These are phyloP conservation scores for Paraconiothyrium sp. DNA, from an alignment of 2,329 filamentous ascomycete species.

Conservation along the genomic window DNA sequence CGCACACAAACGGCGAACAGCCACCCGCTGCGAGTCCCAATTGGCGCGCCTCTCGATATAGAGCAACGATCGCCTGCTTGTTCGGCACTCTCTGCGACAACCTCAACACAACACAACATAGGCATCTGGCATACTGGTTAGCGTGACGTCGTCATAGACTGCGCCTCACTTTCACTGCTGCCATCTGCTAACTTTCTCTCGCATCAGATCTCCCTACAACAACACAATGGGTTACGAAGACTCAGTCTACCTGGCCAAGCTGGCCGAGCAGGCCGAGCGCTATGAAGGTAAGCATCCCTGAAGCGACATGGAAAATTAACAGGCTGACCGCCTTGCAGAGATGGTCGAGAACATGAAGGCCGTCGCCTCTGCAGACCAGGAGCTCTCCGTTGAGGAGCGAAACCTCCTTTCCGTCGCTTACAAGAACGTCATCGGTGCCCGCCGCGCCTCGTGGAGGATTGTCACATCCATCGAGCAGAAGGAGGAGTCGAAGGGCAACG, in stretches of 20 bases:
- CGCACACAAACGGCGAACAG: constrained; percentile 29
- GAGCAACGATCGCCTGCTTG: constrained; percentile 10
- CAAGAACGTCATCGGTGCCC: constrained; percentile 98
- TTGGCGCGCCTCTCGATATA: constrained; percentile 8
- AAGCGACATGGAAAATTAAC: constrained; percentile 14
- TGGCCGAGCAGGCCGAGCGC: constrained; percentile 99
- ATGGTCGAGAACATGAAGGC: constrained; percentile 99
- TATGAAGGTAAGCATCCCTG: constrained; percentile 80
- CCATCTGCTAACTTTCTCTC: constrained; percentile 35
- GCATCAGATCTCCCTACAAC: constrained; percentile 34
- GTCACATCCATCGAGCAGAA: constrained; percentile 99
- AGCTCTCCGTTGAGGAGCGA: constrained; percentile 85
- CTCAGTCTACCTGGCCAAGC: constrained; percentile 99
- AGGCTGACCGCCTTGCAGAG: constrained; percentile 66
- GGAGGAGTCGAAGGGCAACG: constrained; percentile 99
- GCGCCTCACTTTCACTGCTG: constrained; percentile 24
- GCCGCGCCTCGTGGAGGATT: constrained; percentile 98
- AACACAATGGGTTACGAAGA: constrained; percentile 97
- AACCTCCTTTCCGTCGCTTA: constrained; percentile 98
- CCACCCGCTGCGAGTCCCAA: constrained; percentile 20
- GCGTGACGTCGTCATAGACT: constrained; percentile 19
- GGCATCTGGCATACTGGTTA: constrained; percentile 8
- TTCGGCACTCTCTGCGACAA: constrained; percentile 21
- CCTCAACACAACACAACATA: not conserved
- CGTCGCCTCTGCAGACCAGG: constrained; percentile 81